phyloP scores from a whole-genome alignment of 176 grass and related monocot genomes.

The Raddia distichophylla region DNA sequence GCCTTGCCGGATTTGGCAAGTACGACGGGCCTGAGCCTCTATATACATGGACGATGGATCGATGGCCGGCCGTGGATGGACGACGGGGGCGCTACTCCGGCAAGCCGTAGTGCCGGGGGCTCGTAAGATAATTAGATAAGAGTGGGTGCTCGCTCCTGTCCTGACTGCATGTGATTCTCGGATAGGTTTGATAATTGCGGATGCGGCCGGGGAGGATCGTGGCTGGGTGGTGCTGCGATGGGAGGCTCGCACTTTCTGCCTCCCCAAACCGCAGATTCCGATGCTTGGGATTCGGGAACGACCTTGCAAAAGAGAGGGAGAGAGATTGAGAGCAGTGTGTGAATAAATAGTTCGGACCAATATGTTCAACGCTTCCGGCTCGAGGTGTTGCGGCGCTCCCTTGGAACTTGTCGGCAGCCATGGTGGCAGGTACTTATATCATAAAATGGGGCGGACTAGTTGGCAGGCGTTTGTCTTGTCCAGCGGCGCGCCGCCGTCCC shows the following conservation, averaged over 20 bases:
- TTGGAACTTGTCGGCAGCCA: too few species aligned
- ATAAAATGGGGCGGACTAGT: too few species aligned
- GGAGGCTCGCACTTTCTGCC: slow-evolving; percentile 38
- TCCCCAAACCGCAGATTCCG: not conserved
- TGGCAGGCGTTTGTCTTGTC: too few species aligned
- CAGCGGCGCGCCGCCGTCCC: too few species aligned
- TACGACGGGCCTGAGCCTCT: not conserved
- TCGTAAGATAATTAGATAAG: not conserved
- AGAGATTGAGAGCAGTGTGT: too few species aligned
- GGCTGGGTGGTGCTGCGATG: slow-evolving; percentile 25
- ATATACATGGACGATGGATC: slow-evolving; percentile 9
- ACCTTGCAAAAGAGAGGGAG: too few species aligned
- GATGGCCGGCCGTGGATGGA: not conserved
- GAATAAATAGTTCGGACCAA: too few species aligned
- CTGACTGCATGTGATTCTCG: not conserved
- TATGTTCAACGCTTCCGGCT: too few species aligned
- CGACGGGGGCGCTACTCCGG: slow-evolving; percentile 29
- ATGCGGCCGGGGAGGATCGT: not conserved
- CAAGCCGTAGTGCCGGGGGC: slow-evolving; percentile 36
- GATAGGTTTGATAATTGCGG: slow-evolving; percentile 8
- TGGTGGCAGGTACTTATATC: too few species aligned
- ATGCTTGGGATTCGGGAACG: not conserved
- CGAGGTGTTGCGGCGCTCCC: too few species aligned
- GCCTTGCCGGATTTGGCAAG: slow-evolving; percentile 38
- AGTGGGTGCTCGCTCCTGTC: not conserved